Base-by-base conservation (phyloP, 2,329 filamentous ascomycete species). In the Cladobotryum protrusum region DNA sequence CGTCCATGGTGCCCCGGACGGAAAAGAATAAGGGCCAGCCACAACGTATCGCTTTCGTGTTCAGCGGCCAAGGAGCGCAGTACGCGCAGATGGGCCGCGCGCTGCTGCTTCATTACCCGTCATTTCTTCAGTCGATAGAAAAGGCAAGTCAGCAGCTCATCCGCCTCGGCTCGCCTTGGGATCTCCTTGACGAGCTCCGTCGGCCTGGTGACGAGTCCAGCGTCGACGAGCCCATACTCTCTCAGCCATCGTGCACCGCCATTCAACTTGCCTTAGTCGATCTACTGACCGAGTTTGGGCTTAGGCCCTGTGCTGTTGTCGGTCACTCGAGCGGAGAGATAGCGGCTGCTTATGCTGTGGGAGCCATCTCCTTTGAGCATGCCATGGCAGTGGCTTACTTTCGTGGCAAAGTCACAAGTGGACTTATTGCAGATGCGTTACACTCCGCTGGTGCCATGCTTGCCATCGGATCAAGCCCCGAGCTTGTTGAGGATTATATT, bases 251-350 rank as follows among this genome's bases (percentile, higher is more conserved):
- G 0, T 73, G 65, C 42, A 74, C 72, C 1, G 68, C 68, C 0
- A 32, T 76, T 1, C 72, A 75, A 54, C 52, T 74, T 4, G 67
- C 58, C 2, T 54, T 75, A 0, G 61, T 72, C 1, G 62, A 71
- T 8, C 54, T 71, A 0, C 55, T 68, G 15, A 43, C 52, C 14
- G 49, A 50, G 3, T 63, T 61, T 24, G 61, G 59, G 2, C 50
- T 72, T 4, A 24, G 11, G 2, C 63, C 65, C 0, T 35, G 43
- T 7, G 20, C 20, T 24, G 20, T 24, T 24, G 20, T 24, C 7
- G 20, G 20, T 24, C 20, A 24, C 20, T 24, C 20, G 7, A 24
- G 20, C 20, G 20, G 20, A 24, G 20, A 24, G 20, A 24, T 24
- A 24, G 20, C 20, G 20, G 20, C 20, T 24, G 20, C 20, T 24